Evolutionary conservation across 192 early-diverging fungal species (phyloP), one percentile per base, ranked within the genome.

Genomic region (Phycomyces nitens): DNA sequence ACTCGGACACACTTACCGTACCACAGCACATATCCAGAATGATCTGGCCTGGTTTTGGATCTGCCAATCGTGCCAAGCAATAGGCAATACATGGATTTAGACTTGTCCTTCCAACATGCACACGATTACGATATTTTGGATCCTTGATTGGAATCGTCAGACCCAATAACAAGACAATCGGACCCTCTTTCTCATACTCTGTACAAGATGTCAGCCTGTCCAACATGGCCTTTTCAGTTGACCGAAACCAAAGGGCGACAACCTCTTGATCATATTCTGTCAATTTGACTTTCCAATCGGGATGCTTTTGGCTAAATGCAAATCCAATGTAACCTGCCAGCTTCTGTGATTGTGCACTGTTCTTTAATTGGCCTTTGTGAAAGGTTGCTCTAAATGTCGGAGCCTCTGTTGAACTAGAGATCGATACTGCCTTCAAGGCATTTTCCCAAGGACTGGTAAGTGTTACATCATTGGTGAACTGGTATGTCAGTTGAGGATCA

Each of bases 21-120:
- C 80, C 80, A 12, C 74, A 70, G 54, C 80, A 81, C 26, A 69
- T 56, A 55, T 81, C 80, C 11, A 81, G 23, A 1, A 81, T 68
- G 44, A 81, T 20, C 29, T 81, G 65, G 0, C 77, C 77, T 20
- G 76, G 65, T 64, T 62, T 52, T 22, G 77, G 73, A 27, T 65
- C 50, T 1, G 58, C 71, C 39, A 81, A 23, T 3, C 60, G 49
- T 18, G 67, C 38, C 7, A 81, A 59, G 16, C 66, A 72, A 58
- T 73, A 73, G 1, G 80, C 77, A 60, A 76, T 78, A 18, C 72
- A 62, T 8, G 77, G 71, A 44, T 57, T 77, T n/a, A 81, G 54
- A 22, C 76, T 70, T 0, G 80, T 81, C 10, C 74, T 64, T 6
- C 80, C 80, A 27, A 67, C 58, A 49, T 65, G 42, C 0, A 77